Evolutionary conservation across 1,139 yeast species (phyloP), one percentile per base, ranked within the genome.

Genomic region (Saccharomyces hybrid): DNA sequence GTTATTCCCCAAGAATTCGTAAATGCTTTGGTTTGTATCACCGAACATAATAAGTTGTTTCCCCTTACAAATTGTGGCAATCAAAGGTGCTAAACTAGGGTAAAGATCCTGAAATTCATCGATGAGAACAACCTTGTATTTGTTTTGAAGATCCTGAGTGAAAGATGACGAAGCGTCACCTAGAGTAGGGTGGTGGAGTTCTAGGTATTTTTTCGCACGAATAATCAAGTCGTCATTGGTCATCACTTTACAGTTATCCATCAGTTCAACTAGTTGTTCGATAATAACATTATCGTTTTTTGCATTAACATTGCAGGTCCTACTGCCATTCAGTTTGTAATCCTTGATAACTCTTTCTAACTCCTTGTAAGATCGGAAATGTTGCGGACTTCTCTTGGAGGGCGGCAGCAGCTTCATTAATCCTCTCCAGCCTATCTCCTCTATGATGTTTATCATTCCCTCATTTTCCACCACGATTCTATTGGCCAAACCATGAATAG

Each of bases 91-190:
- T 27, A 85, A 72, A n/a, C 73, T 74, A 0, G 77, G 76, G 59
- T 82, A 79, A 69, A 85, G 75, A 68, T 87, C 95, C 66, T 87
- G 95, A 64, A 83, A 84, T 68, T 87, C 95, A 68, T 87, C 95
- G 11, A 86, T 82, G 0, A 87, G 68, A 0, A 86, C 73, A 3
- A 73, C 71, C 50, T 73, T 73, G 56, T 68, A 69, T 3, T 62
- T 57, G 1, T 61, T 44, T 4, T 59, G 58, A 4, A 63, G 24
- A 28, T 53, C 54, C 4, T 38, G 28, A 2, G 65, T 60, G 27
- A 62, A 62, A 5, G 57, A 57, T 9, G 51, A 57, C 50, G 32
- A 49, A 4, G 26, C 38, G 2, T 52, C 46, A 24, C 26, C 44
- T 38, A 24, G 5, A 2, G 9, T 12, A 38, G 44, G 19, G 2